Conservation (phyloP, 352 stramenopile species). For the Phytophthora lateralis region DNA sequence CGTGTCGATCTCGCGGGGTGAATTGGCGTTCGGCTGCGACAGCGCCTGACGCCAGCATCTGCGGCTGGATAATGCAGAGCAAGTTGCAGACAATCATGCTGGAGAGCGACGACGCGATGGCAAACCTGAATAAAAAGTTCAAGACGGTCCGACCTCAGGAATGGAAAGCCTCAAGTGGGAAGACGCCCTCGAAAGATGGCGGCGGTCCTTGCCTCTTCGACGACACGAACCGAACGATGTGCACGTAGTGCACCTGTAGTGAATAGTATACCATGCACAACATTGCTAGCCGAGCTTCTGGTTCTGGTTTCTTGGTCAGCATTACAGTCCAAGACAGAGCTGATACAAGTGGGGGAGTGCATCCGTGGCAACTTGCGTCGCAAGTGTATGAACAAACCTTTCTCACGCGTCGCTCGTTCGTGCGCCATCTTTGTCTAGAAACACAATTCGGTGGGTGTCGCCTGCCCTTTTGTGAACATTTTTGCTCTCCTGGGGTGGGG, state of each 20-base stretch:
- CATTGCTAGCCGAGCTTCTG: too few species aligned
- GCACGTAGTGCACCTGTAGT: too few species aligned
- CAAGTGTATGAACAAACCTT: neutral
- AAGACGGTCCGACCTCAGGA: constrained; percentile 16
- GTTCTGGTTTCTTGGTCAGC: too few species aligned
- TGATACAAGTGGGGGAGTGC: neutral
- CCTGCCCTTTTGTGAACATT: constrained; percentile 19
- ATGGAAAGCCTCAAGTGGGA: constrained; percentile 24
- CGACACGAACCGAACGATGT: too few species aligned
- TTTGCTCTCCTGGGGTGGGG: constrained; percentile 24
- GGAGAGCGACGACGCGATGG: neutral
- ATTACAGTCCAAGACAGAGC: too few species aligned
- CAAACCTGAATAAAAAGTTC: constrained; percentile 26
- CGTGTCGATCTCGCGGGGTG: neutral
- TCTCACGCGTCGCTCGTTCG: neutral
- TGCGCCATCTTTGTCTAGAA: neutral
- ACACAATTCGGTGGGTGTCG: constrained; percentile 17
- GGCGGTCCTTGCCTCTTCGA: too few species aligned
- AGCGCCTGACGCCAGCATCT: constrained; percentile 4
- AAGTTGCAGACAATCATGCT: constrained; percentile 7
- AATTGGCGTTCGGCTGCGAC: neutral
- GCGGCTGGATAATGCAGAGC: constrained; percentile 19
- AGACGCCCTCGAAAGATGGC: constrained; percentile 13
- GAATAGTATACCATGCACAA: too few species aligned
- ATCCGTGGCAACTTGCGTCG: neutral